Evolutionary conservation across 345 rosid species (phyloP).

Genomic region (Firmiana major): DNA sequence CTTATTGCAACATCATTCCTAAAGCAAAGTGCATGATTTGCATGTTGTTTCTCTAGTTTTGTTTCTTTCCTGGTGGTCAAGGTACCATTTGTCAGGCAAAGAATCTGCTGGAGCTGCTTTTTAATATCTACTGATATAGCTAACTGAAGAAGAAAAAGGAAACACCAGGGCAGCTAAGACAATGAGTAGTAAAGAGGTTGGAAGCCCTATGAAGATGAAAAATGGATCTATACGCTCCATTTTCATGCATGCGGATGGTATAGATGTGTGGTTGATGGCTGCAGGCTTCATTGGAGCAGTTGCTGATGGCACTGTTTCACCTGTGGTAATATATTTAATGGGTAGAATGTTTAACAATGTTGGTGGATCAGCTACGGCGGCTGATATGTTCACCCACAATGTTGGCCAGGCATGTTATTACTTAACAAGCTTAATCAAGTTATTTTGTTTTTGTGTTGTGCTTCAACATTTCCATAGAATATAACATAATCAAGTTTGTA

Average conservation of each 20-base stretch:
- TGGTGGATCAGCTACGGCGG: constrained; percentile 30
- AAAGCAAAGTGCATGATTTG: background rate
- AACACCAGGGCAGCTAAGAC: constrained; percentile 15
- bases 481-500: background rate
- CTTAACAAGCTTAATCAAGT: background rate
- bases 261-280: constrained; percentile 52
- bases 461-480: background rate
- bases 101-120: background rate
- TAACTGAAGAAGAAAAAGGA: background rate
- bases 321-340: constrained; percentile 42
- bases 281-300: constrained; percentile 58
- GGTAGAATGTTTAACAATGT: constrained; percentile 62
- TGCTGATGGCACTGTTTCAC: constrained; percentile 60
- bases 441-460: background rate
- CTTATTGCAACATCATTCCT: background rate
- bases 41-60: background rate
- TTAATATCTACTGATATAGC: background rate
- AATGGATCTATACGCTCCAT: constrained; percentile 42
- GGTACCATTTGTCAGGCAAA: background rate
- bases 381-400: constrained; percentile 29
- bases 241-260: constrained; percentile 58
- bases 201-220: background rate
- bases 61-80: background rate
- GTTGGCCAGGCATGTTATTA: constrained; percentile 37
- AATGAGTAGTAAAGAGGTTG: background rate